These are phyloP conservation scores for Russula brevipes DNA, from an alignment of 768 basidiomycete genomes.

Conservation along the genomic window DNA sequence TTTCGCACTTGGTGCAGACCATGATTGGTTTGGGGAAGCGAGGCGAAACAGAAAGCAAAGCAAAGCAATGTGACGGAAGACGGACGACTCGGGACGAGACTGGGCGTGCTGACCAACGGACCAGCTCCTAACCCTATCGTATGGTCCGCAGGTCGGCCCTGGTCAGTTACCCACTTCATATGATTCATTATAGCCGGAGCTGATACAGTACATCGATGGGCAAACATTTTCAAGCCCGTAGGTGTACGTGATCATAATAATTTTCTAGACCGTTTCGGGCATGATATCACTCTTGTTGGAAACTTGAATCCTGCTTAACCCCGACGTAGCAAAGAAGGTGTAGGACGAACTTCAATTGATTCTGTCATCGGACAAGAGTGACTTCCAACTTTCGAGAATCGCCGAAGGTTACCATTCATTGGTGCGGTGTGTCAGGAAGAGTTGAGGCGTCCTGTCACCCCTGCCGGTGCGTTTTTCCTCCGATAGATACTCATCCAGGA, in stretches of 20 bases:
- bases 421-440: neutral
- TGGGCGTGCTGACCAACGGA: conserved; percentile 10
- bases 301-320: neutral
- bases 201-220: too few relatives aligned
- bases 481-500: neutral
- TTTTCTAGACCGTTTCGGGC: neutral
- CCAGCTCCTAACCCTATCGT: neutral
- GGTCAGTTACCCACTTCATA: too few relatives aligned
- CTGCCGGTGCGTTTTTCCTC: neutral
- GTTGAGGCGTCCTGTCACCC: neutral
- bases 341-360: neutral
- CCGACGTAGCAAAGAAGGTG: neutral
- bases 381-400: neutral
- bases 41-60: too few relatives aligned
- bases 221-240: too few relatives aligned
- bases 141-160: neutral
- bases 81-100: too few relatives aligned
- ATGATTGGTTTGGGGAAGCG: conserved; percentile 36
- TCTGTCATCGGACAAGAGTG: neutral
- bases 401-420: neutral
- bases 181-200: too few relatives aligned
- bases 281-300: neutral
- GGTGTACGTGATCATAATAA: too few relatives aligned
- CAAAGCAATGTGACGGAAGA: too few relatives aligned
- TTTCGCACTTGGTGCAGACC: conserved; percentile 88